Evolutionary conservation across 192 early-diverging fungal species (phyloP).

Genomic region (Linderina pennispora): DNA sequence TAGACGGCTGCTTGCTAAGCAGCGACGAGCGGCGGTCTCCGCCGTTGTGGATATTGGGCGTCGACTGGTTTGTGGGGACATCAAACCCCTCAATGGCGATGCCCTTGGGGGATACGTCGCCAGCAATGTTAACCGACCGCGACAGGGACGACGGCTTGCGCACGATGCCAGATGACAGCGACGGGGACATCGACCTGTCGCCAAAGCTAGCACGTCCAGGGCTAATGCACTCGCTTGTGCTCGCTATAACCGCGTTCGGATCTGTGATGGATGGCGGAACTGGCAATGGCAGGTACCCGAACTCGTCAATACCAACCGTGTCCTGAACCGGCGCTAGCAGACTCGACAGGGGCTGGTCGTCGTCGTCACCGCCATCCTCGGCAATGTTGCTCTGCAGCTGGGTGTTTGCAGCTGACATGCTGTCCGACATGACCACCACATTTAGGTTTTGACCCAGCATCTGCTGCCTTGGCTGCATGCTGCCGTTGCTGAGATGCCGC

Average conservation of each 20-base stretch:
- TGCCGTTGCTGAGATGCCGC: conserved; percentile 5
- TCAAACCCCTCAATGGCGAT: too few species aligned
- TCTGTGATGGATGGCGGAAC: conserved; percentile 30
- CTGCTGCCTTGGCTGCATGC: not conserved
- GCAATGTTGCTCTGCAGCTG: not conserved
- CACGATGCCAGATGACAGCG: conserved; percentile 3
- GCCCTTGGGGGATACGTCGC: too few species aligned
- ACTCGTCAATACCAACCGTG: conserved; percentile 16
- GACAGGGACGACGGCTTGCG: conserved; percentile 39
- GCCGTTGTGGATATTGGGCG: too few species aligned
- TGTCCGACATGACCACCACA: too few species aligned
- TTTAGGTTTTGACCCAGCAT: too few species aligned
- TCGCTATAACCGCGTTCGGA: conserved; percentile 27
- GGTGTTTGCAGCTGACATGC: too few species aligned
- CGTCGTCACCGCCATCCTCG: conserved; percentile 16
- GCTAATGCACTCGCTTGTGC: conserved; percentile 3
- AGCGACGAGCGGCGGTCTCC: not conserved
- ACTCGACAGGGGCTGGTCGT: conserved; percentile 39
- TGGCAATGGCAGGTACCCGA: conserved; percentile 35
- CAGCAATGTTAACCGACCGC: too few species aligned
- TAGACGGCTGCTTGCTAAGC: conserved; percentile 13
- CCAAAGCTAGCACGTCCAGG: conserved; percentile 23
- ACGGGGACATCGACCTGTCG: conserved; percentile 24
- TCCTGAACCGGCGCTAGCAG: conserved; percentile 19
- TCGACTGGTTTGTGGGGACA: too few species aligned